Conservation (phyloP, 495 filamentous ascomycete species). For the Parachaetomium inaequale region DNA sequence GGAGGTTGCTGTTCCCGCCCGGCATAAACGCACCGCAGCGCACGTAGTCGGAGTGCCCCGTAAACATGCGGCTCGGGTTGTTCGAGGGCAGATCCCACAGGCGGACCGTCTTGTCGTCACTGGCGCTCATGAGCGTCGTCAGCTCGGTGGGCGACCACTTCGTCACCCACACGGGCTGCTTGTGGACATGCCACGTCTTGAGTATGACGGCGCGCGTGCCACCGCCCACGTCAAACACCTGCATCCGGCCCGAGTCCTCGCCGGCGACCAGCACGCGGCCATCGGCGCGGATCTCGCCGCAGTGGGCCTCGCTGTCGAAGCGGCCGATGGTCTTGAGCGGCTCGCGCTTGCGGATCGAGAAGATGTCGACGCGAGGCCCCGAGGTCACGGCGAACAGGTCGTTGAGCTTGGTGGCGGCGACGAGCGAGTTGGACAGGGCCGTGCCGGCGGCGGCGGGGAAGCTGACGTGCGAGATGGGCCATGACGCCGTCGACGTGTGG, state of each 20-base stretch:
- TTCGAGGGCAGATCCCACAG: constrained; percentile 90
- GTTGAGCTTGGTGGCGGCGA: constrained; percentile 43
- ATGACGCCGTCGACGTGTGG: constrained; percentile 79
- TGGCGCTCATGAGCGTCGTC: constrained; percentile 76
- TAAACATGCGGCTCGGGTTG: constrained; percentile 66
- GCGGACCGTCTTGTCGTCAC: constrained; percentile 87
- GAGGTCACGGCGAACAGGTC: constrained; percentile 92
- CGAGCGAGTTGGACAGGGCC: constrained; percentile 44
- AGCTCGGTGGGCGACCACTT: constrained; percentile 83
- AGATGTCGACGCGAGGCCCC: constrained; percentile 87
- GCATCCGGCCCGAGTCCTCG: constrained; percentile 83
- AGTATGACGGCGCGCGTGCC: constrained; percentile 73
- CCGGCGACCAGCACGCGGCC: constrained; percentile 85
- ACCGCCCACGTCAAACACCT: constrained; percentile 81
- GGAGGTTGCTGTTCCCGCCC: constrained; percentile 64
- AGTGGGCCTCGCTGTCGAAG: constrained; percentile 84
- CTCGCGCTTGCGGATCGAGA: constrained; percentile 82
- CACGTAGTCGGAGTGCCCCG: constrained; percentile 93
- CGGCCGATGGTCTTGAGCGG: constrained; percentile 86
- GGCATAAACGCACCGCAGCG: constrained; percentile 82
- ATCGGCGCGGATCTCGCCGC: constrained; percentile 81
- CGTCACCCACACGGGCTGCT: constrained; percentile 89
- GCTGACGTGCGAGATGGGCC: constrained; percentile 83
- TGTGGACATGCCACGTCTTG: constrained; percentile 94
- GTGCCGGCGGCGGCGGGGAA: constrained; percentile 55